Evolutionary conservation across 306 rosid genomes (phyloP), one percentile per base, ranked within the genome.

Genomic region (Begonia fuchsioides): DNA sequence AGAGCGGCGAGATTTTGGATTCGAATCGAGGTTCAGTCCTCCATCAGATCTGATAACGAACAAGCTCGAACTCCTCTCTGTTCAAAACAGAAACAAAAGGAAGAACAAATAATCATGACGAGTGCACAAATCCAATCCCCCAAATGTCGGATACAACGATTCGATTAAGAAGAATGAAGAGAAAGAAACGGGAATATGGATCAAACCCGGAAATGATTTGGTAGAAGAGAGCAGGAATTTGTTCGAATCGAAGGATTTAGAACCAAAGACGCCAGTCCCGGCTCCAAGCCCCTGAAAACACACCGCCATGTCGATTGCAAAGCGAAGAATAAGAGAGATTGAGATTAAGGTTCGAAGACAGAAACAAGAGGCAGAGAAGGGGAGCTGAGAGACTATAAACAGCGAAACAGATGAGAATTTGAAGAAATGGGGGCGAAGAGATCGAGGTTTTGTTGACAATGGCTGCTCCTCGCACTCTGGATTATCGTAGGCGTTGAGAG

Each of bases 31-130:
- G 52, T 49, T 67, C 49, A 32, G 51, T 59, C 64, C 69, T 49
- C 72, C 81, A 40, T 81, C 82, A 61, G 87, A 78, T 85, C 94
- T 77, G 62, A 76, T 70, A 17, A 68, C 79, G 53, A 69, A 58
- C 38, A 76, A 58, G 57, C 79, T 40, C 47, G 43, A 66, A 47
- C 59, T 84, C 67, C 80, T 74, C 77, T 57, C 94, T 90, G 68
- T 11, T n/a, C 12, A 41, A 41, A 41, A n/a, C n/a, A n/a, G n/a
- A n/a, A n/a, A n/a, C n/a, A n/a, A n/a, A n/a, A n/a, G n/a, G n/a
- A n/a, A n/a, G n/a, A n/a, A n/a, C n/a, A n/a, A n/a, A n/a, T n/a
- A n/a, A n/a, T n/a, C 14, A 57, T 12, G 65, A 66, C 45, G 26
- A 38, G 26, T n/a, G 10, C 12, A 18, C 18, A 18, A 9, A 15